These are phyloP conservation scores for Ambrosiella cleistominuta DNA, from an alignment of 2,329 filamentous ascomycete genomes.

Conservation along the genomic window DNA sequence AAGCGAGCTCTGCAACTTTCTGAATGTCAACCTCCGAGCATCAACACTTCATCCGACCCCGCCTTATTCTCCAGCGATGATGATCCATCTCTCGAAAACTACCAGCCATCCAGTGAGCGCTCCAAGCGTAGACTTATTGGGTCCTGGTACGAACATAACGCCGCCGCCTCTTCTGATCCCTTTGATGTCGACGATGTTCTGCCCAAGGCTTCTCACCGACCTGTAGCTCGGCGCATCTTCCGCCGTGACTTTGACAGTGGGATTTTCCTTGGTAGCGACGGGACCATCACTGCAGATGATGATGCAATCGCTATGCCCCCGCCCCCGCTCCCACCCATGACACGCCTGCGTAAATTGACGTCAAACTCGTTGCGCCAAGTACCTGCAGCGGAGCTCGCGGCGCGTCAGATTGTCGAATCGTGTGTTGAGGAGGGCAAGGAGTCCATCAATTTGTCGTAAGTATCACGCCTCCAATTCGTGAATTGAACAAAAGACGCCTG, in stretches of 20 bases:
- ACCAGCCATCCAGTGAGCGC: slow-evolving; percentile 28
- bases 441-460: slow-evolving; percentile 43
- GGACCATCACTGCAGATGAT: slow-evolving; percentile 4
- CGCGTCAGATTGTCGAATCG: slow-evolving; percentile 28
- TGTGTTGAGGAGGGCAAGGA: slow-evolving; percentile 43
- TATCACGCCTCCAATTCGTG: slow-evolving; percentile 11
- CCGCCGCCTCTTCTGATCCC: slow-evolving; percentile 29
- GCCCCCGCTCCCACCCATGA: neutral
- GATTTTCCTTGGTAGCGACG: slow-evolving; percentile 46
- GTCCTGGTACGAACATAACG: slow-evolving; percentile 45
- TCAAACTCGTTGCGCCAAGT: slow-evolving; percentile 14
- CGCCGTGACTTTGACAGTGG: slow-evolving; percentile 49
- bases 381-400: slow-evolving; percentile 27
- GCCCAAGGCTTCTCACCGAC: slow-evolving; percentile 16
- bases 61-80: slow-evolving; percentile 57
- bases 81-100: slow-evolving; percentile 49
- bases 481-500: neutral
- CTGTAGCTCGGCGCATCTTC: slow-evolving; percentile 33
- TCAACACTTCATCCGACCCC: slow-evolving; percentile 51
- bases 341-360: slow-evolving; percentile 2
- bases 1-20: slow-evolving; percentile 22
- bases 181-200: slow-evolving; percentile 24
- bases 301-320: slow-evolving; percentile 3
- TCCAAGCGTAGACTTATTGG: slow-evolving; percentile 48
- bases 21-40: slow-evolving; percentile 19